These are phyloP conservation scores for Quercus gilva DNA, from an alignment of 306 rosid genomes.

Conservation along the genomic window DNA sequence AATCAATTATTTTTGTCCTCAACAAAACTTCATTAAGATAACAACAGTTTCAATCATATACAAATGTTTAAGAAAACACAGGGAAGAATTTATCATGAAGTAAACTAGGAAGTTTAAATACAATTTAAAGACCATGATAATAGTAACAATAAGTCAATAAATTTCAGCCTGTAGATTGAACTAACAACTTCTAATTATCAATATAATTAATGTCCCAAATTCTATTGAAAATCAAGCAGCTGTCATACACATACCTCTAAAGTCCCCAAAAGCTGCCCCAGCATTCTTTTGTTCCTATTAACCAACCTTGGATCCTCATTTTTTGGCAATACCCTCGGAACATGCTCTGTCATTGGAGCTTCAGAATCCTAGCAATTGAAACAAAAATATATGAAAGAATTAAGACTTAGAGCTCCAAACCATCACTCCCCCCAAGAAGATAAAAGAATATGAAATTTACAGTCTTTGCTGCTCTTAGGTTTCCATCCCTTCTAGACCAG, in stretches of 20 bases:
- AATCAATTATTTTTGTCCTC: neutral
- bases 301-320: conserved; percentile 91
- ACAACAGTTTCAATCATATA: neutral
- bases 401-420: conserved; percentile 7
- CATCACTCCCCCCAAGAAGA: conserved; percentile 13
- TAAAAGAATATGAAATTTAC: conserved; percentile 23
- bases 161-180: neutral
- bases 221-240: conserved; percentile 7
- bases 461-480: conserved; percentile 50
- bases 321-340: conserved; percentile 85
- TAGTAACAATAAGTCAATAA: neutral
- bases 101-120: neutral
- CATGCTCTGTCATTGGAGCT: conserved; percentile 54
- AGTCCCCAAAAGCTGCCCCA: conserved; percentile 95
- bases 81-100: neutral
- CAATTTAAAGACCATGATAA: neutral
- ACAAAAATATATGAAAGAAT: neutral
- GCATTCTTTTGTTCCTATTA: conserved; percentile 89
- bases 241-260: conserved; percentile 58
- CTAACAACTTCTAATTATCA: neutral
- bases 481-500: conserved; percentile 55
- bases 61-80: neutral
- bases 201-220: neutral
- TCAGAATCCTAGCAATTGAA: conserved; percentile 56
- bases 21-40: neutral